Evolutionary conservation across 495 filamentous ascomycete genomes (phyloP), one percentile per base, ranked within the genome.

Genomic region (Cairneyella variabilis): DNA sequence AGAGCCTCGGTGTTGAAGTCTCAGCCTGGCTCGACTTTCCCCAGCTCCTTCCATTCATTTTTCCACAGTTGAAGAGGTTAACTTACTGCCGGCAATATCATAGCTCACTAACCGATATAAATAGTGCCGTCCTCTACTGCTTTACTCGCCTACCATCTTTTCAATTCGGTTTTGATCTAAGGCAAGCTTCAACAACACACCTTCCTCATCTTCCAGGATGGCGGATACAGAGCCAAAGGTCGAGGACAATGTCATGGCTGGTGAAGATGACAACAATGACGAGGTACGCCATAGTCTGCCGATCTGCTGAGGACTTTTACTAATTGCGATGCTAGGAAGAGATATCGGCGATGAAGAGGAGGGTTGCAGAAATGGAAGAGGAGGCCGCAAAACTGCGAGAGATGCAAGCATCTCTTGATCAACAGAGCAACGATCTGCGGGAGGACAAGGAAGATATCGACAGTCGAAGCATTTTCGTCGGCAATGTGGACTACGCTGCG

Each of bases 341-440:
- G 68, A 97, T 99, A 65, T 84, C 85, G 22, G 91, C 90, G 46
- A 97, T 99, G 95, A 99, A 99, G 78, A 83, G 83, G 63, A 86
- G 93, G 63, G 92, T 99, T 26, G 90, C 91, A 56, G 95, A 99
- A 73, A 99, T 99, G 95, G 95, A 99, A 70, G 91, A 90, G 60
- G 86, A 99, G 71, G 95, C 95, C 11, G 88, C 90, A 9, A 97
- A 97, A 72, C 78, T 99, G 40, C 83, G 95, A 53, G 92, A 97
- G 70, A 97, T 97, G 91, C 95, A 99, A 71, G 83, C 85, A 20
- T 83, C 79, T 10, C 76, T 97, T 42, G 95, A 97, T 63, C 84
- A 91, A 64, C 84, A 91, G 59, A 83, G 80, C 27, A 83, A 89
- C 56, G 88, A 86, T 54, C 76, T 95, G 49, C 82, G 84, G 40